phyloP scores from a whole-genome alignment of 116 monocot genomes.

The Zostera marina region DNA sequence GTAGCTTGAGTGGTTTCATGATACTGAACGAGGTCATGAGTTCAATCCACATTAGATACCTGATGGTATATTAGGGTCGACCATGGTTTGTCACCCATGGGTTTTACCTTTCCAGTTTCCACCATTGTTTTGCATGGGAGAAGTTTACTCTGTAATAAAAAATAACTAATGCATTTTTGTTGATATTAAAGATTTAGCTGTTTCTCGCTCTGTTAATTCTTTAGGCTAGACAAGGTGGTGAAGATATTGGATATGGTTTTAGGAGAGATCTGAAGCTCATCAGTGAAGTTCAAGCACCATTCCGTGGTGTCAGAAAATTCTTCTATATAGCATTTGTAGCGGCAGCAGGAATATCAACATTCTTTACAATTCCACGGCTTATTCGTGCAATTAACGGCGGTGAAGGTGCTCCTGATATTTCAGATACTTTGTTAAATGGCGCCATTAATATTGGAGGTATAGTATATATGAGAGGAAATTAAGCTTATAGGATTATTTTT shows the following conservation, averaged over 20 bases:
- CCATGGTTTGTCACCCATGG: too few species aligned
- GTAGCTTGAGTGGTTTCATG: neutral
- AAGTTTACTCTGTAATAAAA: too few species aligned
- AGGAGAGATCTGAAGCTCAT: slow-evolving; percentile 96
- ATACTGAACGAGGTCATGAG: neutral
- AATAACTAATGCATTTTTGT: neutral
- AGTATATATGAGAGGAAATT: slow-evolving; percentile 4
- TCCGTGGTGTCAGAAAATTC: slow-evolving; percentile 96
- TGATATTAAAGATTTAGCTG: too few species aligned
- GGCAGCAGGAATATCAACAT: slow-evolving; percentile 87
- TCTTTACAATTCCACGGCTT: slow-evolving; percentile 85
- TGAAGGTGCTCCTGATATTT: slow-evolving; percentile 73
- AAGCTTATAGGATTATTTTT: neutral
- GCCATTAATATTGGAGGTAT: slow-evolving; percentile 94
- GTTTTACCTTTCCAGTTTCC: too few species aligned
- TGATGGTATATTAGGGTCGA: too few species aligned
- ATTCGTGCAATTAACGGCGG: slow-evolving; percentile 70
- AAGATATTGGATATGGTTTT: slow-evolving; percentile 91
- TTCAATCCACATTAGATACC: neutral
- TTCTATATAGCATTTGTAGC: slow-evolving; percentile 85
- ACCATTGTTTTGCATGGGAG: neutral
- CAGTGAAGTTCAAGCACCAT: slow-evolving; percentile 98
- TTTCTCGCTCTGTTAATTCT: slow-evolving; percentile 5
- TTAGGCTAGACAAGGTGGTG: slow-evolving; percentile 75
- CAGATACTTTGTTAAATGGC: slow-evolving; percentile 66